These are phyloP conservation scores for Rubroboletus pulcherrimus DNA, from an alignment of 768 basidiomycete genomes.

Conservation along the genomic window DNA sequence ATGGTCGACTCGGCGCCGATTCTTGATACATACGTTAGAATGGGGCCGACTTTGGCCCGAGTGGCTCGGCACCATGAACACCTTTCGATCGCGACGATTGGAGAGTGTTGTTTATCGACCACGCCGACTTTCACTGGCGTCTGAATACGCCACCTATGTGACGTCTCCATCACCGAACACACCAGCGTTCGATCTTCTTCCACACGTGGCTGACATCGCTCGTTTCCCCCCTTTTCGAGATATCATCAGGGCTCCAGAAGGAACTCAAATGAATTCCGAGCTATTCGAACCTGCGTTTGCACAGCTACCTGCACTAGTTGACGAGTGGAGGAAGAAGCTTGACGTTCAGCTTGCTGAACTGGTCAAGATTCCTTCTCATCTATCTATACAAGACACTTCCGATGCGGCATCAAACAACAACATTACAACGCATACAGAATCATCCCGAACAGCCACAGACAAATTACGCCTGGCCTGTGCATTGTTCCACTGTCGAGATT, in stretches of 20 bases:
- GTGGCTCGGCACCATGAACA: slow-evolving; percentile 1
- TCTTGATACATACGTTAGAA: background rate
- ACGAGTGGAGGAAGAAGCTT: background rate
- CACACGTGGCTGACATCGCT: background rate
- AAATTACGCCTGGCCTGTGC: background rate
- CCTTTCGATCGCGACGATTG: background rate
- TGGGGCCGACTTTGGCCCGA: slow-evolving; percentile 11
- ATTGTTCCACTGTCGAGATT: background rate
- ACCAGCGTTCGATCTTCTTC: slow-evolving; percentile 4
- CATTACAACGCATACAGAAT: background rate
- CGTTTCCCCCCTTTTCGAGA: background rate
- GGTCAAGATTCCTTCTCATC: background rate
- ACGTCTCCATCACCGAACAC: background rate
- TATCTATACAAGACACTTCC: background rate
- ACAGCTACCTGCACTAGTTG: background rate
- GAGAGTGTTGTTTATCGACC: background rate
- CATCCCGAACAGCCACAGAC: background rate
- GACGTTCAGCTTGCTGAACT: background rate
- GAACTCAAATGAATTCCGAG: background rate
- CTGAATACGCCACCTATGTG: slow-evolving; percentile 1
- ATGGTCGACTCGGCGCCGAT: background rate
- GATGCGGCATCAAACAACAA: background rate
- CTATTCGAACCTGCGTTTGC: background rate
- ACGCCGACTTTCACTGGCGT: slow-evolving; percentile 1
- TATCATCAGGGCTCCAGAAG: background rate